Base-by-base conservation (phyloP, 805 yeast species). In the Kluyveromyces siamensis region DNA sequence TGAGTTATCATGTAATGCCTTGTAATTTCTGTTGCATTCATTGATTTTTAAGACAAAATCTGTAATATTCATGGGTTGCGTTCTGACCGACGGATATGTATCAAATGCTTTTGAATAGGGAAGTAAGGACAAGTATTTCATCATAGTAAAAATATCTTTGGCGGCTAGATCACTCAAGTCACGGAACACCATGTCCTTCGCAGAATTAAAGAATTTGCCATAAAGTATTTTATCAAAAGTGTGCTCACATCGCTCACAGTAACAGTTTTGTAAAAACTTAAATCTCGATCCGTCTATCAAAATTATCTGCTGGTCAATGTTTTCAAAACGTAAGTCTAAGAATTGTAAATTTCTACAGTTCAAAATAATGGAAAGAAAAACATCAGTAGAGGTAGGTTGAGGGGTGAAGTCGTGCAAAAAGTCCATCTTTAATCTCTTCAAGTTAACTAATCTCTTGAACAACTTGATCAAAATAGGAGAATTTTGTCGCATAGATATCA, bases 81-180 rank as follows among this genome's bases (percentile, higher is more conserved):
- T 72, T 44, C 70, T 61, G 4, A 72, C 74, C 40, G 72, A 62
- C 25, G 75, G 75, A 51, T 67, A 71, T 41, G 56, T 58, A 52
- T 71, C 75, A 42, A 71, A 68, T 1, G 75, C 74, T 48, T 71
- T 71, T 1, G 75, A 70, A 48, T 72, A 72, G 2, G 75, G 75
- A 37, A 68, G 54, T 25, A 72, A 48, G 19, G 67, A 65, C 9
- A 68, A 54, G 36, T 59, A 55, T 40, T 66, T 57, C 58, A 71
- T 66, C 57, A 63, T 66, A 11, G 65, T 63, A 48, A 66, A 70
- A 40, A 66, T 66, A 50, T 70, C 72, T 44, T 69, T 63, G 7
- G 63, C 61, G 0, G 65, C 62, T 40, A 65, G 54, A 27, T 63
- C 63, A 36, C 60, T 57, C 17, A 60, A 45, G 50, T 59, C 62